phyloP scores from a whole-genome alignment of 192 early-diverging fungal species.

The Lunasporangiospora selenospora region DNA sequence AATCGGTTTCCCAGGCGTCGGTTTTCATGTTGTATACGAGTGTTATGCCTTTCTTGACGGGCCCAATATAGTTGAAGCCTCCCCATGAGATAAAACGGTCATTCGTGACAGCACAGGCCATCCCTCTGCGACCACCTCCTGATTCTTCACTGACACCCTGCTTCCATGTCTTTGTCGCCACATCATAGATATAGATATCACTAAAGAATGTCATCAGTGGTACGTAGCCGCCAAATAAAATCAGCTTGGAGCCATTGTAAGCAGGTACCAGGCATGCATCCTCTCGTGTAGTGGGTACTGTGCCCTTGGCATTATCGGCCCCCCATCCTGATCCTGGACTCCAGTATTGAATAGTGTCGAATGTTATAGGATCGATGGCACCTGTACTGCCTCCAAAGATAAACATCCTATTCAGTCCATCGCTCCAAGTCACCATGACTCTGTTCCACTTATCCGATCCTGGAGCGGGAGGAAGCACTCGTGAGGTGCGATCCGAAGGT shows the following conservation, averaged over 20 bases:
- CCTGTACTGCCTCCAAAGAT: too few species aligned
- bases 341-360: too few species aligned
- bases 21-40: slow-evolving; percentile 3
- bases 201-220: neutral
- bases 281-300: neutral
- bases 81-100: slow-evolving; percentile 19
- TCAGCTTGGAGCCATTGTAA: neutral
- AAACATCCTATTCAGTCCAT: too few species aligned
- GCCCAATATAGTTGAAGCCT: slow-evolving; percentile 2
- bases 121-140: neutral
- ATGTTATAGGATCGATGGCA: too few species aligned
- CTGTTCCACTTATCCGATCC: too few species aligned
- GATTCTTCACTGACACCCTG: neutral
- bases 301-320: too few species aligned
- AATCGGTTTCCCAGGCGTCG: neutral
- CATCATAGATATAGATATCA: slow-evolving; percentile 19
- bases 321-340: too few species aligned
- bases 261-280: neutral
- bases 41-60: neutral
- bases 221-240: neutral
- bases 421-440: too few species aligned
- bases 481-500: too few species aligned
- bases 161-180: slow-evolving; percentile 9
- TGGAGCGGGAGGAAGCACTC: too few species aligned
- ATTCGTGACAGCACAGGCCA: slow-evolving; percentile 3